A percentile compares a stretch with the other conserved stretches of the same genome.
Evolutionary conservation across 495 filamentous ascomycete genomes (phyloP).

Genomic region (Penicillium manginii): DNA sequence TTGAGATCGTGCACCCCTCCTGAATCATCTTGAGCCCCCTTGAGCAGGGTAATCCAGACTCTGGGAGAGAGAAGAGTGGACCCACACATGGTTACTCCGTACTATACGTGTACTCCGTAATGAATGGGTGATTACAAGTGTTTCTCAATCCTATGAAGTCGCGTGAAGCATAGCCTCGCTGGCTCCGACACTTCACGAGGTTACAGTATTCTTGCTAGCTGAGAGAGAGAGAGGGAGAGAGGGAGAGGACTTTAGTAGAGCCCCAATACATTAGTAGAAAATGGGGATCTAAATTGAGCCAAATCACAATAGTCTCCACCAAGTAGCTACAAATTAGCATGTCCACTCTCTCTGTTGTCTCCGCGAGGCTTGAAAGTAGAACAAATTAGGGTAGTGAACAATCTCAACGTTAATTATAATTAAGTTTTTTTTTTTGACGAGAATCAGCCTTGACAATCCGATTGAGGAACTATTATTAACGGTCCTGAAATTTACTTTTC

Average conservation of each 20-base stretch:
- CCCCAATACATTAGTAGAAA: too few species aligned
- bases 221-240: background rate
- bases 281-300: too few species aligned
- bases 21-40: too few species aligned
- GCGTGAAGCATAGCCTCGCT: conserved; percentile 5
- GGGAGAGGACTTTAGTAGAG: background rate
- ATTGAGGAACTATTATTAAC: conserved; percentile 7
- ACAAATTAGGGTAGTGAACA: conserved; percentile 6
- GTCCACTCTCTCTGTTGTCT: too few species aligned
- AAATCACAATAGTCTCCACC: too few species aligned
- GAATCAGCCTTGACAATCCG: conserved; percentile 7
- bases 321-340: too few species aligned
- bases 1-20: too few species aligned
- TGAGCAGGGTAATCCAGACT: too few species aligned
- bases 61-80: background rate
- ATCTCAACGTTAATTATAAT: background rate
- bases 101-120: too few species aligned
- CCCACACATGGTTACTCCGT: background rate
- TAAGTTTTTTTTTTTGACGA: too few species aligned
- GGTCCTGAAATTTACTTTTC: conserved; percentile 1
- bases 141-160: background rate
- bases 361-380: background rate
- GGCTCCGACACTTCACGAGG: background rate
- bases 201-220: background rate
- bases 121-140: background rate